Evolutionary conservation across 129 eudicot species (phyloP), one percentile per base, ranked within the genome.

Genomic region (Flaveria brownii): DNA sequence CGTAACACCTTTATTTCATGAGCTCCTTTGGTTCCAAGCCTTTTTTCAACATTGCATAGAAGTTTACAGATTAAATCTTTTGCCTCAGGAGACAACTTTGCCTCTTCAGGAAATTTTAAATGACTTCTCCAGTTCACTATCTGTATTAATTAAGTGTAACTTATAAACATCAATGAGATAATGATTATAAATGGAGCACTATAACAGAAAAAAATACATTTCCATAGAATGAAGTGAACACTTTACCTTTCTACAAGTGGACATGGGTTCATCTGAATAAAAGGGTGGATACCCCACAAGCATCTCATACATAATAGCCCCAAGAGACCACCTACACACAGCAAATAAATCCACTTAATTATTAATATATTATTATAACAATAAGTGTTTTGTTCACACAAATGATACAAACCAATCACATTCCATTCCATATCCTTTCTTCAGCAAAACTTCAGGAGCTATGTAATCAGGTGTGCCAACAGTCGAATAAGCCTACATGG

Each of bases 21-120:
- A 45, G 99, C 96, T 55, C 99, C 99, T 87, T 87, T 91, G 39
- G 99, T 94, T 77, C 99, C 99, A 69, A 94, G 96, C 80, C 99
- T 85, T 73, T 83, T 89, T 71, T 94, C 99, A 70, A 94, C 99
- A 78, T 91, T 94, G 78, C 99, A 94, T 74, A 94, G 83, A 54
- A 94, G 96, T 82, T 89, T 94, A 85, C 97, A 80, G 50, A 94
- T 91, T 50, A 94, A 90, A 83, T 94, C 99, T 84, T 94, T 94
- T 62, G 97, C 99, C 81, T 91, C 99, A 11, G 87, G 86, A 10
- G 97, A 94, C 50, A 94, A 70, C 57, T 84, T 94, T 65, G 99
- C 97, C 82, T 94, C 99, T 78, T 94, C 97, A 0, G 99, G 99
- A 86, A 94, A 94, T 83, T 94, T 94, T 23, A 94, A 81, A 82